Conservation (phyloP, 83 land plant genomes). For the Picea abies region DNA sequence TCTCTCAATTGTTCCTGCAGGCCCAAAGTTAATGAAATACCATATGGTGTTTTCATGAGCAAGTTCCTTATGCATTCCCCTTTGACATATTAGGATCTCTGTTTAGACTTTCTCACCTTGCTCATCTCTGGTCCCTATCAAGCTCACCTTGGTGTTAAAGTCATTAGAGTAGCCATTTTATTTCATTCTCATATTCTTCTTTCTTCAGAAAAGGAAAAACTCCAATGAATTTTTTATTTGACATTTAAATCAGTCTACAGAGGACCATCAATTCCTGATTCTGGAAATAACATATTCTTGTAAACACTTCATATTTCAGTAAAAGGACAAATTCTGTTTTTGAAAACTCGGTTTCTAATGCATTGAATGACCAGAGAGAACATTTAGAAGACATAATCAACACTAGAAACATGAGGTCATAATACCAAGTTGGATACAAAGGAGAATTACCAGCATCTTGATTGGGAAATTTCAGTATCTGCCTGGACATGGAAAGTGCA, state of each 20-base stretch:
- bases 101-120: too few species aligned
- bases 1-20: too few species aligned
- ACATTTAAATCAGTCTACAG: not conserved
- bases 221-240: not conserved
- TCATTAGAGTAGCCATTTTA: not conserved
- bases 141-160: not conserved
- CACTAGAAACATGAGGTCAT: not conserved
- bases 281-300: not conserved
- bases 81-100: too few species aligned
- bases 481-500: not conserved
- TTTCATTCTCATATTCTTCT: not conserved
- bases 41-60: too few species aligned
- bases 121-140: too few species aligned
- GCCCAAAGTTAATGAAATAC: too few species aligned
- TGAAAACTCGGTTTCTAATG: not conserved
- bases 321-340: not conserved
- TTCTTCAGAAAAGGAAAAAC: not conserved
- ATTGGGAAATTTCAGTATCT: not conserved
- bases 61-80: too few species aligned
- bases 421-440: not conserved
- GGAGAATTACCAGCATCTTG: conserved; percentile 3
- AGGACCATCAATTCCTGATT: not conserved
- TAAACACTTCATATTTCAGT: not conserved
- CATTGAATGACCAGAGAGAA: not conserved
- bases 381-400: not conserved